phyloP scores from a whole-genome alignment of 2,329 filamentous ascomycete genomes.

The Ascochyta koolunga region DNA sequence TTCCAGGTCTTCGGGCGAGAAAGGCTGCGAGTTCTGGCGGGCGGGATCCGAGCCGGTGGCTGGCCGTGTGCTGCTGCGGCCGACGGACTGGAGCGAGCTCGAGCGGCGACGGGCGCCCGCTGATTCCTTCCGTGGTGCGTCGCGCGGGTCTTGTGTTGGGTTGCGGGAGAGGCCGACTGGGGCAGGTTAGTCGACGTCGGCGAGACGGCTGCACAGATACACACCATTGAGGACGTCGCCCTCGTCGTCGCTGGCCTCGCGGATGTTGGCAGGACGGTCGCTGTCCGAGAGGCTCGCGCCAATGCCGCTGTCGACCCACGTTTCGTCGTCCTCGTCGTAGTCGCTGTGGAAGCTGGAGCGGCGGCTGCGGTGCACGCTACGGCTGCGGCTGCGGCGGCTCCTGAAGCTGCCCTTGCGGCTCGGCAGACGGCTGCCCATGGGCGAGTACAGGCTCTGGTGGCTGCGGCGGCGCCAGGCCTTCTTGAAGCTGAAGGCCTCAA shows the following conservation, averaged over 20 bases:
- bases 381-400: constrained; percentile 39
- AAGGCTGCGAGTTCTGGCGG: constrained; percentile 44
- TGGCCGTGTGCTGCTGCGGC: constrained; percentile 28
- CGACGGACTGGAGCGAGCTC: constrained; percentile 32
- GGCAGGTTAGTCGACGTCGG: constrained; percentile 24
- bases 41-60: constrained; percentile 35
- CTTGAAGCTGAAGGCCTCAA: constrained; percentile 56
- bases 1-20: constrained; percentile 54
- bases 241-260: constrained; percentile 54
- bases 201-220: constrained; percentile 19
- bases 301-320: constrained; percentile 45
- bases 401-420: constrained; percentile 47
- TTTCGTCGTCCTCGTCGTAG: constrained; percentile 41
- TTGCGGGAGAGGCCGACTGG: constrained; percentile 45
- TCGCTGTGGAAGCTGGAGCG: constrained; percentile 46
- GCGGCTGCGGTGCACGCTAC: constrained; percentile 36
- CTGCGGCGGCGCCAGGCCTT: constrained; percentile 56
- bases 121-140: constrained; percentile 32
- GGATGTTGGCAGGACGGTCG: constrained; percentile 43
- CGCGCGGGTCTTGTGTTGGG: constrained; percentile 41
- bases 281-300: constrained; percentile 42
- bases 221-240: constrained; percentile 53
- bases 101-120: constrained; percentile 37
- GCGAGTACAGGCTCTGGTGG: constrained; percentile 53
- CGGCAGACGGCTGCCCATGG: constrained; percentile 56